Conservation (phyloP, 169 alveolate genomes). For the Theileria luwenshuni region DNA sequence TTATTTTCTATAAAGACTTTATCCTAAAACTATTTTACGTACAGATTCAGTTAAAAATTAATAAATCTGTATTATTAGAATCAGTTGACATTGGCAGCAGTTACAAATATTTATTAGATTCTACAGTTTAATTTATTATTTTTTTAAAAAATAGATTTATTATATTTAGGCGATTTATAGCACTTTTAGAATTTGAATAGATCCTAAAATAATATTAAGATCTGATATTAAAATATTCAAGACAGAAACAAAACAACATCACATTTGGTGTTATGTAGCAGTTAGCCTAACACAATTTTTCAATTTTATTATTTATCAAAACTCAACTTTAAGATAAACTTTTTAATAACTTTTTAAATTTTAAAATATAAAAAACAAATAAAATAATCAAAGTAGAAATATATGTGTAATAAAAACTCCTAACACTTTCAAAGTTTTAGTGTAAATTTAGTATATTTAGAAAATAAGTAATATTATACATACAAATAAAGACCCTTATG, state of each 20-base stretch:
- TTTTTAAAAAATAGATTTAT: not conserved
- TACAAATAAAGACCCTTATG: not conserved
- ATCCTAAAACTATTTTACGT: no score
- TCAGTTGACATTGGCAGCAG: no score
- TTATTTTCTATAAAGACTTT: no score
- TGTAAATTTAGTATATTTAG: conserved; percentile 8
- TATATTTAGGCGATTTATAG: not conserved
- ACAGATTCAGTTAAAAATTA: no score
- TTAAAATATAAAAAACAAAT: not conserved
- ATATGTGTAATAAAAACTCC: conserved; percentile 1
- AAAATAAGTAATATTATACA: conserved; percentile 1
- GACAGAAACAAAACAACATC: conserved; percentile 11
- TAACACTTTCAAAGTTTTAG: not conserved
- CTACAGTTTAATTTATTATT: not conserved
- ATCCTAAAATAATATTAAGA: conserved; percentile 4
- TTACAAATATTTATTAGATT: no score
- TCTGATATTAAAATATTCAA: not conserved
- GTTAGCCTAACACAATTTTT: not conserved
- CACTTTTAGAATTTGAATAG: conserved; percentile 10
- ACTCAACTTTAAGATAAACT: no score
- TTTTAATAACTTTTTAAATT: conserved; percentile 3
- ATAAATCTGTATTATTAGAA: no score
- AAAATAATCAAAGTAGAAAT: not conserved
- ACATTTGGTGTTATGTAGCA: conserved; percentile 11
- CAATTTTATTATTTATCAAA: not conserved